These are phyloP conservation scores for Firmiana major DNA, from an alignment of 345 rosid genomes.

Conservation along the genomic window DNA sequence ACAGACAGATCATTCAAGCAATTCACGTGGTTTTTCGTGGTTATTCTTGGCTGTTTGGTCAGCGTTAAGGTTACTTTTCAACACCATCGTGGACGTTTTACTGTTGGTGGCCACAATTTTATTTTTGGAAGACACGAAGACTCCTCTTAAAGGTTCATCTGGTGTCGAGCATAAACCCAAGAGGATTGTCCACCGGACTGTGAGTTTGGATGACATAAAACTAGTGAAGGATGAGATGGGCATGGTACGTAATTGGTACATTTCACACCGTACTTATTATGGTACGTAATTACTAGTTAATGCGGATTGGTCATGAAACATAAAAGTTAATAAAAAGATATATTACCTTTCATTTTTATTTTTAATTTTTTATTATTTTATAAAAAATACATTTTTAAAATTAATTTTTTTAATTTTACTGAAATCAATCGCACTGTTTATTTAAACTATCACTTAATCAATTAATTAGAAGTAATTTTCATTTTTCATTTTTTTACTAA, in stretches of 20 bases:
- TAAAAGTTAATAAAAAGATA: too few relatives aligned
- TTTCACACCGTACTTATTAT: not conserved
- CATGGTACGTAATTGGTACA: conserved; percentile 22
- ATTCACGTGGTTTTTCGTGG: conserved; percentile 29
- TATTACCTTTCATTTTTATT: too few relatives aligned
- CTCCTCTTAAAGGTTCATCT: conserved; percentile 44
- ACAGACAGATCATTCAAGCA: not conserved
- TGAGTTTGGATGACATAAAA: conserved; percentile 67
- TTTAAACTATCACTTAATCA: too few relatives aligned
- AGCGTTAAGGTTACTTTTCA: conserved; percentile 31
- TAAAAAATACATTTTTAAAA: too few relatives aligned
- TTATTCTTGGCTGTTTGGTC: conserved; percentile 41
- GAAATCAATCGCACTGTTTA: too few relatives aligned
- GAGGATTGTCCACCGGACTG: conserved; percentile 44
- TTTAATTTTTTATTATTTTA: too few relatives aligned
- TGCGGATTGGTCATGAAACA: too few relatives aligned
- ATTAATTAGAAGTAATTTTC: too few relatives aligned
- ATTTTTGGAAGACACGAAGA: conserved; percentile 48
- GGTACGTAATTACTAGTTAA: too few relatives aligned
- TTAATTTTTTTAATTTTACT: too few relatives aligned
- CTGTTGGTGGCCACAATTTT: conserved; percentile 40
- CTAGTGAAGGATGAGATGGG: conserved; percentile 35
- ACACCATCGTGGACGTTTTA: conserved; percentile 47
- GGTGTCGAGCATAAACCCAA: conserved; percentile 20
- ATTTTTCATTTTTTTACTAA: too few relatives aligned